Base-by-base conservation (phyloP, 2,329 filamentous ascomycete genomes). In the Colletotrichum melonis region DNA sequence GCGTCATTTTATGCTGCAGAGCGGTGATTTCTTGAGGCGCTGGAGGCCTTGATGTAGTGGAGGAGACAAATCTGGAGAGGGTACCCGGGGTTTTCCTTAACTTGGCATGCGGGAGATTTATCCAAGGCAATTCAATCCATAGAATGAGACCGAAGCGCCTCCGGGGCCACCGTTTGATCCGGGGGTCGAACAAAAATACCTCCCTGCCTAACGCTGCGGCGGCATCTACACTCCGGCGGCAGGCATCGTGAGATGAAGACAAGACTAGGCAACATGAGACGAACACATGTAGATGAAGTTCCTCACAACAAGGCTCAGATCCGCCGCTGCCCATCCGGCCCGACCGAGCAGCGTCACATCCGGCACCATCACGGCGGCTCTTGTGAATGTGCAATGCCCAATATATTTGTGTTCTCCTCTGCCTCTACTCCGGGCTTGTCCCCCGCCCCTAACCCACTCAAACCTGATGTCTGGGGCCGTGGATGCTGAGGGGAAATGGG, bases 281-380 rank as follows among this genome's bases (percentile, higher is more conserved):
- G 49, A 65, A 56, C 49, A 24, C 52, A 28, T 12, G 22, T 42
- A 35, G 5, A 9, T 9, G 42, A 55, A 35, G 14, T 26, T 54
- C 24, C 55, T n/a, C 42, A 49, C 19, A 8, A 6, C 12, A 42
- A 42, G 35, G 35, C 35, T 49, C 42, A 49, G 19, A 19, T 30
- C 24, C n/a, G 3, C 7, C 7, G 6, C 14, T 5, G 4, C 42
- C n/a, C n/a, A 24, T 38, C 67, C 58, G 60, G 24, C 22, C 55
- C 67, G 46, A n/a, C 55, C 55, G 60, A 62, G 19, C 35, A 49
- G 22, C 67, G 70, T 70, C 22, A 60, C 70, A 65, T 70, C 60
- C 55, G 67, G 55, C 55, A 49, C 46, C 54, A 60, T 60, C 32
- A 32, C 66, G 42, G 70, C 66, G 65, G 55, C 54, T 22, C 11